Conservation (phyloP, 371 early-diverging fungal species). For the Zopfochytrium polystomum region DNA sequence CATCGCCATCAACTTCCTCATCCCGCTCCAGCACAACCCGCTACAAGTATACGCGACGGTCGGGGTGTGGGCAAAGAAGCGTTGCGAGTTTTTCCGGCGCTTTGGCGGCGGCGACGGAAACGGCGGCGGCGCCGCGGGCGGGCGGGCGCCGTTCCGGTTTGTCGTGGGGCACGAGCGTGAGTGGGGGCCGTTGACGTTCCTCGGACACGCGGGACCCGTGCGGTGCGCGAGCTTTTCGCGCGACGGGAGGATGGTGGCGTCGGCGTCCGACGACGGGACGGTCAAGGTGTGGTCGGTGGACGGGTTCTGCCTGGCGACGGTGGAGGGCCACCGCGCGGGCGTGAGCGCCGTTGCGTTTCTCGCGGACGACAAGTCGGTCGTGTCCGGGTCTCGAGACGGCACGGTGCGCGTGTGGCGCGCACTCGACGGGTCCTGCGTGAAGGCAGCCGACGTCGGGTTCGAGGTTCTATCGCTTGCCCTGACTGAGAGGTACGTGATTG, state of each 20-base stretch:
- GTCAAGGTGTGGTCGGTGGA: constrained; percentile 3
- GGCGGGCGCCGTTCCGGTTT: too few species aligned
- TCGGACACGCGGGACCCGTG: not conserved
- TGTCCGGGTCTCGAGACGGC: constrained; percentile 14
- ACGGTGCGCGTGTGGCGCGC: constrained; percentile 10
- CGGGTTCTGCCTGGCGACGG: not conserved
- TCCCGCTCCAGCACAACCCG: constrained; percentile 3
- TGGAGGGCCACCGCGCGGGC: constrained; percentile 10
- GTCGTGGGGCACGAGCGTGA: not conserved
- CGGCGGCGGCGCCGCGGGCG: too few species aligned
- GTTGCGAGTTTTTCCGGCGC: not conserved
- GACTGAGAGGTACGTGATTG: not conserved
- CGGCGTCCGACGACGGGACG: not conserved
- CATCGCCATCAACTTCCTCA: not conserved
- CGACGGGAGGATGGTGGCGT: not conserved
- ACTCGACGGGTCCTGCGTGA: not conserved
- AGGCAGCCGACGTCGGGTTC: not conserved
- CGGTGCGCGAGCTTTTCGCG: not conserved
- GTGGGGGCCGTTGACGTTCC: constrained; percentile 5
- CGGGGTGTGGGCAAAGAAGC: constrained; percentile 4
- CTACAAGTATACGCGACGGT: constrained; percentile 2
- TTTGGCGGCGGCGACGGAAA: not conserved
- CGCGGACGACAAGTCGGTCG: constrained; percentile 7
- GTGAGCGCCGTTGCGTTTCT: constrained; percentile 9
- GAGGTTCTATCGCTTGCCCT: not conserved